Conservation (phyloP, 306 rosid genomes). For the Pyrus pyrifolia region DNA sequence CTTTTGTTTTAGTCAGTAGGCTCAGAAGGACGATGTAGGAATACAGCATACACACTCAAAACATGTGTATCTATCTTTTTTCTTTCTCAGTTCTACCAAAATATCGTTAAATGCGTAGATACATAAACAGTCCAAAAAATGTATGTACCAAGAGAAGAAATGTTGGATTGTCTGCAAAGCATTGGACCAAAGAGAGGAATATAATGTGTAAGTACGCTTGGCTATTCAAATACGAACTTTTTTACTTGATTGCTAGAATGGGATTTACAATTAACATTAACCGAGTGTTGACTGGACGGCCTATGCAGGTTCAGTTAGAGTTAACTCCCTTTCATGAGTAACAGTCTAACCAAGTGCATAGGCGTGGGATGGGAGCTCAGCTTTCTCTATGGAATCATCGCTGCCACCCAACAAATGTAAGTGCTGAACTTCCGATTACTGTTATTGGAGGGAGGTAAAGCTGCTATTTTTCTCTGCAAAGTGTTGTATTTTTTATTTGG, state of each 20-base stretch:
- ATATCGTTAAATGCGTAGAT: too few relatives aligned
- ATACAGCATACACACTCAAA: too few relatives aligned
- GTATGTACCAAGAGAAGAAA: not conserved
- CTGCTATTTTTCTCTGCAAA: not conserved
- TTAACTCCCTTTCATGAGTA: slow-evolving; percentile 58
- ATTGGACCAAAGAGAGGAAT: not conserved
- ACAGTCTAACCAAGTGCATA: slow-evolving; percentile 97
- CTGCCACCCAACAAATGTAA: not conserved
- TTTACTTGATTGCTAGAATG: slow-evolving; percentile 24
- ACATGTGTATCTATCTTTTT: too few relatives aligned
- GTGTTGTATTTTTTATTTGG: slow-evolving; percentile 14
- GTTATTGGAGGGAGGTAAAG: slow-evolving; percentile 11
- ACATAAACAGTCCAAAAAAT: too few relatives aligned
- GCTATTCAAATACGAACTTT: slow-evolving; percentile 18
- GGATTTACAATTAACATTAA: slow-evolving; percentile 52
- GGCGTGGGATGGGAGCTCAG: slow-evolving; percentile 14
- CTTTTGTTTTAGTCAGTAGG: too few relatives aligned
- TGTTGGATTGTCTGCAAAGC: not conserved
- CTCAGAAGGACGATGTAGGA: too few relatives aligned
- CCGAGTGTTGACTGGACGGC: slow-evolving; percentile 56
- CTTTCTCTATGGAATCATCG: too few relatives aligned
- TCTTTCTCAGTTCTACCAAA: too few relatives aligned
- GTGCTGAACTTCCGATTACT: not conserved
- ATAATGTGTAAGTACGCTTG: slow-evolving; percentile 3
- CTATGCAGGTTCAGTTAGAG: slow-evolving; percentile 64